A percentile compares a stretch with the other conserved stretches of the same genome.
Evolutionary conservation across 345 rosid genomes (phyloP).

Genomic region (Fremontodendron californicum): DNA sequence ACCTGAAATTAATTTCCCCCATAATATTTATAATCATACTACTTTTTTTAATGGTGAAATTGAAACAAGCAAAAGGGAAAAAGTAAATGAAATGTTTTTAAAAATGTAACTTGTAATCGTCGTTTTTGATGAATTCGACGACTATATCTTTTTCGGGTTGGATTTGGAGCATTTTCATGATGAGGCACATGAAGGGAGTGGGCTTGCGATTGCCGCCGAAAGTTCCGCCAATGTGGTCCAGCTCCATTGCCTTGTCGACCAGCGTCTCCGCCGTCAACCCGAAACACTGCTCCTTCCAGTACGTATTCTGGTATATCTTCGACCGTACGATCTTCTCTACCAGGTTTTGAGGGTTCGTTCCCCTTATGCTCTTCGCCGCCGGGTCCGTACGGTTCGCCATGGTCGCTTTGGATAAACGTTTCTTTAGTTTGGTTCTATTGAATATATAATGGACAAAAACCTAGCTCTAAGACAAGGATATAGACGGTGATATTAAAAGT

Average conservation of each 20-base stretch:
- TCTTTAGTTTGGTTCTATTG: not conserved
- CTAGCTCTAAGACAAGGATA: not conserved
- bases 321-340: slow-evolving; percentile 60
- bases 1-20: slow-evolving; percentile 33
- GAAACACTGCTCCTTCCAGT: slow-evolving; percentile 76
- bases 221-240: slow-evolving; percentile 62
- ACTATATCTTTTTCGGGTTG: slow-evolving; percentile 72
- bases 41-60: not conserved
- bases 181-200: slow-evolving; percentile 56
- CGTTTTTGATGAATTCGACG: slow-evolving; percentile 67
- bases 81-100: not conserved
- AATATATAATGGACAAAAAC: not conserved
- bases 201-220: slow-evolving; percentile 65
- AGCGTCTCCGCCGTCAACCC: slow-evolving; percentile 70
- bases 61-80: not conserved
- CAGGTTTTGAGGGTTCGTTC: slow-evolving; percentile 67
- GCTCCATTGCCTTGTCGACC: slow-evolving; percentile 77
- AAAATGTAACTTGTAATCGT: slow-evolving; percentile 55
- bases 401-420: not conserved
- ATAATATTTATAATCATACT: not conserved
- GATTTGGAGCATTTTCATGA: slow-evolving; percentile 73
- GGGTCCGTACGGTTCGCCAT: slow-evolving; percentile 67
- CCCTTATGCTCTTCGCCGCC: slow-evolving; percentile 57
- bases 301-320: slow-evolving; percentile 61
- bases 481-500: too few species aligned